phyloP scores from a whole-genome alignment of 2,329 filamentous ascomycete species.

The Leptographium radiaticola region DNA sequence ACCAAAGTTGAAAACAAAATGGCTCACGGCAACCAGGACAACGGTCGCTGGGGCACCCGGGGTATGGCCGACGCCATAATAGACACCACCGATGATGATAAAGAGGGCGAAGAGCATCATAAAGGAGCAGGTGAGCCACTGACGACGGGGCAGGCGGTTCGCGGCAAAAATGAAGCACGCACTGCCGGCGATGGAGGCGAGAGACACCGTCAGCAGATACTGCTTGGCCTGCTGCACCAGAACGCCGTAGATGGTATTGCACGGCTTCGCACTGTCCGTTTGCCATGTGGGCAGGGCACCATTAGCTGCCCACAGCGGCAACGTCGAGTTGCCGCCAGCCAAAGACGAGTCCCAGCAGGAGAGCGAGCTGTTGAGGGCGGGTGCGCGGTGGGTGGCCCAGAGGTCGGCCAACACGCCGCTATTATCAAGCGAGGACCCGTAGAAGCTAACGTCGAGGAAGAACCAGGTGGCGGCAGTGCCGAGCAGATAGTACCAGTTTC shows the following conservation, averaged over 20 bases:
- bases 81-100: conserved; percentile 34
- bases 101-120: conserved; percentile 32
- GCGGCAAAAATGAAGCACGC: conserved; percentile 33
- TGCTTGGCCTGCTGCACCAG: conserved; percentile 38
- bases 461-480: conserved; percentile 38
- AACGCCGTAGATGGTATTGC: conserved; percentile 38
- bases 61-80: conserved; percentile 31
- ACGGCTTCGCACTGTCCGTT: conserved; percentile 33
- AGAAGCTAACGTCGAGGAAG: conserved; percentile 43
- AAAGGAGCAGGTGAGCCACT: conserved; percentile 37
- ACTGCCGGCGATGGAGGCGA: conserved; percentile 37
- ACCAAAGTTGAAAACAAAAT: conserved; percentile 44
- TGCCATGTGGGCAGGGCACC: conserved; percentile 33
- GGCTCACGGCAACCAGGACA: conserved; percentile 36
- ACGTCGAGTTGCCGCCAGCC: conserved; percentile 27
- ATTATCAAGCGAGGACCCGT: conserved; percentile 39
- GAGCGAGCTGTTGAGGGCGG: conserved; percentile 23
- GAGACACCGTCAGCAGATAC: conserved; percentile 36
- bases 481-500: conserved; percentile 31
- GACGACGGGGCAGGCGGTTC: conserved; percentile 32
- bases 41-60: conserved; percentile 31
- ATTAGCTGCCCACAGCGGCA: conserved; percentile 25
- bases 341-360: conserved; percentile 35
- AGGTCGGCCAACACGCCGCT: conserved; percentile 27
- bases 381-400: conserved; percentile 24